Evolutionary conservation across 2,329 filamentous ascomycete genomes (phyloP), one percentile per base, ranked within the genome.

Genomic region (Colletotrichum sp.): DNA sequence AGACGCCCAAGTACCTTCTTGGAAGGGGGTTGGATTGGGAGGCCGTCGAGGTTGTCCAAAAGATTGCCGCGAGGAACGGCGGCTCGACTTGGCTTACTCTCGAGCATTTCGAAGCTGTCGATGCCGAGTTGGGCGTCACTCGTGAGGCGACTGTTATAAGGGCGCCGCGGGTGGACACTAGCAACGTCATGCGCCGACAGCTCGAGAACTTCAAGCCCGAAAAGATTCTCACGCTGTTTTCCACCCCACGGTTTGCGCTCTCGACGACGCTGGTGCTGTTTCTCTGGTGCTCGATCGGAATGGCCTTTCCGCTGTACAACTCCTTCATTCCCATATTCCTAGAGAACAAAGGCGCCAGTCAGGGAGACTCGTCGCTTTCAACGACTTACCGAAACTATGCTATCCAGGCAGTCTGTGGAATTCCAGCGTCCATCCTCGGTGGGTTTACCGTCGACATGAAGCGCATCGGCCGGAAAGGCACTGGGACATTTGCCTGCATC

Each of bases 271-370:
- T 91, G 52, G 89, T 92, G 73, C 88, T 91, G 16, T 60, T 87
- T 0, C 83, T 92, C 16, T 92, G 91, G 91, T 88, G 87, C 1
- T 87, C 91, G 39, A 91, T 93, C 67, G 91, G 91, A 7, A 86
- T 92, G 14, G 90, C 87, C 0, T 92, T 89, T 68, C 82, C 91
- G 0, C 83, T 92, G 1, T 92, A 92, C 82, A 92, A 92, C 78
- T 80, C 80, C 86, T 92, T 83, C 52, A 80, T 83, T 13, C 80
- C 81, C 1, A 80, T 80, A 16, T 83, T 82, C 63, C 77, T 83
- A 1, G 78, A 81, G 65, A 78, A 78, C 10, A 71, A 81, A 21
- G 79, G 80, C 28, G 80, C 79, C 1, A 30, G 36, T 14, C 65
- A 68, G 24, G 78, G 78, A 14, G 67, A 9, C 34, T 61, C 68